These are phyloP conservation scores for Thelephora ganbajun DNA, from an alignment of 768 basidiomycete genomes.

Conservation along the genomic window DNA sequence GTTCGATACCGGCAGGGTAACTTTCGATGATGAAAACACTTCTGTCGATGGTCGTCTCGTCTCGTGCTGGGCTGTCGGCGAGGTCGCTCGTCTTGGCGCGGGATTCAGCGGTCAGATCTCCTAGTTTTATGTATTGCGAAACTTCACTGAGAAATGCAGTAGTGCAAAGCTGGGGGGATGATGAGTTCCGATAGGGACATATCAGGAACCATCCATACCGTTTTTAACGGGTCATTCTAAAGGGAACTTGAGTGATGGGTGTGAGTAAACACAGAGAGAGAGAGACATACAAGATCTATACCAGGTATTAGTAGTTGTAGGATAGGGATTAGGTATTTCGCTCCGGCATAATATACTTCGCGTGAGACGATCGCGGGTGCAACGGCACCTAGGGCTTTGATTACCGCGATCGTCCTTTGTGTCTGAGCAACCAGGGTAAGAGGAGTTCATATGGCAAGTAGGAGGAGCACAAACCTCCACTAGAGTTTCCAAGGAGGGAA, in stretches of 20 bases:
- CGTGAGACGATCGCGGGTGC: conserved; percentile 72
- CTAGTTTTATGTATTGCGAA: conserved; percentile 62
- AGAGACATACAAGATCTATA: conserved; percentile 58
- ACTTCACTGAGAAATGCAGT: conserved; percentile 64
- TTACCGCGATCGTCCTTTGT: conserved; percentile 71
- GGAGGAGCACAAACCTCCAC: conserved; percentile 42
- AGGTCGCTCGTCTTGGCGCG: too few relatives aligned
- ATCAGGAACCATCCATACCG: conserved; percentile 26
- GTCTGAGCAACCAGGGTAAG: conserved; percentile 32
- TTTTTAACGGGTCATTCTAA: conserved; percentile 70
- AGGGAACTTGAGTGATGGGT: neutral
- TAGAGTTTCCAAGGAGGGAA: conserved; percentile 79
- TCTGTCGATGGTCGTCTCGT: neutral
- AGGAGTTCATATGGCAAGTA: neutral
- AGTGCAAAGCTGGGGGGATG: conserved; percentile 42
- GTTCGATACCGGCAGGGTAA: conserved; percentile 24
- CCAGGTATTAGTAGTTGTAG: conserved; percentile 74
- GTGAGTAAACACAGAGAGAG: neutral
- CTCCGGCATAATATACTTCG: conserved; percentile 66
- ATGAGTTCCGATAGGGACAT: conserved; percentile 4
- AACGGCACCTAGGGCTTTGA: conserved; percentile 74
- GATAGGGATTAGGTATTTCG: conserved; percentile 68
- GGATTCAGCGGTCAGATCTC: conserved; percentile 35
- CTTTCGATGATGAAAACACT: conserved; percentile 18
- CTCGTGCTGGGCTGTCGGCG: conserved; percentile 5